Evolutionary conservation across 768 basidiomycete genomes (phyloP), one percentile per base, ranked within the genome.

Genomic region (Rhodotorula graminis): DNA sequence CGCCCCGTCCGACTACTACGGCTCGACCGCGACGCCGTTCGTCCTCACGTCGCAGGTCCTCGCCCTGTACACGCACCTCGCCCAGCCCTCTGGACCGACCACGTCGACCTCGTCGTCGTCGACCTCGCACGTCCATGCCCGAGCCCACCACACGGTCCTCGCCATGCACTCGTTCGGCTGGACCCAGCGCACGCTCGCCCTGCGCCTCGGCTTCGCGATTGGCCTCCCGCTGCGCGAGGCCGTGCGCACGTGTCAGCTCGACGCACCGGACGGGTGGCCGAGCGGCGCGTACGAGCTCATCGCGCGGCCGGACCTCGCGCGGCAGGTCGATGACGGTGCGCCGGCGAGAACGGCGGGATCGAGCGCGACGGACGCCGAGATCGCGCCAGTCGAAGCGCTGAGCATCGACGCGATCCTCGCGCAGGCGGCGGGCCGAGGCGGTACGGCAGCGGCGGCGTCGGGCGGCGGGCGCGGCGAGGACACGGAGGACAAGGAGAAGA

Each of bases 201-300:
- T 18, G 2, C 67, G 77, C 42, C 31, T 81, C 0, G 76, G 80
- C 12, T 68, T 78, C 25, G 79, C 78, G 15, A 61, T 82, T 21
- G 78, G 80, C 1, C 16, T 83, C n/a, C 94, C 95, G 3, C 81
- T 98, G 10, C 83, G 89, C 65, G 96, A 98, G 80, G 91, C 90
- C 2, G 84, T 90, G n/a, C 83, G 92, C 71, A 88, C 89, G 16
- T 92, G 91, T 72, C 93, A 95, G 78, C 81, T 89, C 12, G 85
- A 87, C 0, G 91, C 94, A 6, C 87, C 89, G 2, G 83, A 84
- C 1, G 85, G 88, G 72, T 93, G 92, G 92, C 85, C 88, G 0
- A 72, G 85, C n/a, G 83, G 83, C 21, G 85, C 87, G 23, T 93
- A 91, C 80, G 82, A 84, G 12, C 84, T 90, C 7, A 85, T 92